Evolutionary conservation across 352 stramenopile species (phyloP).

Genomic region (Ophiocytium majus): DNA sequence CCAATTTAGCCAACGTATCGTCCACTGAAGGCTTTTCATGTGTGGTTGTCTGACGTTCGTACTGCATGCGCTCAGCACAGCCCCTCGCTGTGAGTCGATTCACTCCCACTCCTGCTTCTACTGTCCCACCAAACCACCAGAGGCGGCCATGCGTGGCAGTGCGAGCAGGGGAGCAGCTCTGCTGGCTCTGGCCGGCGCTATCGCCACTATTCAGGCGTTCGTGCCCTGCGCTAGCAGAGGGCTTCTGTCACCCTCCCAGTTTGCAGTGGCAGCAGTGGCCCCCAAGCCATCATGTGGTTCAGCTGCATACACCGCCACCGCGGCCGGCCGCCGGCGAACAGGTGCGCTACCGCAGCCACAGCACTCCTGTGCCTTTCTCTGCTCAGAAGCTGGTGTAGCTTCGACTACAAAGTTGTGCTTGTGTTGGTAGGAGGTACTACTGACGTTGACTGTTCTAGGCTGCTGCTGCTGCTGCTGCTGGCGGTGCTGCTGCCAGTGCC

Average conservation of each 20-base stretch:
- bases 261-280: too few relatives aligned
- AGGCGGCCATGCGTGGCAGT: background rate
- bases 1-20: too few relatives aligned
- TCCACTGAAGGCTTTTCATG: too few relatives aligned
- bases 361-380: background rate
- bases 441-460: too few relatives aligned
- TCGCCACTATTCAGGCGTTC: background rate
- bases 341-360: background rate
- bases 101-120: background rate
- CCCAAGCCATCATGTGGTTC: too few relatives aligned
- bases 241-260: background rate
- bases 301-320: background rate
- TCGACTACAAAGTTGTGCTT: too few relatives aligned
- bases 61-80: too few relatives aligned
- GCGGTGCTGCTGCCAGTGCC: background rate
- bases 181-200: background rate
- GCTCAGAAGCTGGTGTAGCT: too few relatives aligned
- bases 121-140: background rate
- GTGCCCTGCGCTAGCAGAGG: background rate
- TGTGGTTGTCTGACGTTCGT: too few relatives aligned
- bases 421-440: too few relatives aligned
- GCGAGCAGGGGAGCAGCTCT: background rate
- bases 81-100: background rate
- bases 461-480: background rate
- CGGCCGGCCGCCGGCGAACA: background rate